These are phyloP conservation scores for Yamadazyma buinensis DNA, from an alignment of 1,139 yeast genomes.

Conservation along the genomic window DNA sequence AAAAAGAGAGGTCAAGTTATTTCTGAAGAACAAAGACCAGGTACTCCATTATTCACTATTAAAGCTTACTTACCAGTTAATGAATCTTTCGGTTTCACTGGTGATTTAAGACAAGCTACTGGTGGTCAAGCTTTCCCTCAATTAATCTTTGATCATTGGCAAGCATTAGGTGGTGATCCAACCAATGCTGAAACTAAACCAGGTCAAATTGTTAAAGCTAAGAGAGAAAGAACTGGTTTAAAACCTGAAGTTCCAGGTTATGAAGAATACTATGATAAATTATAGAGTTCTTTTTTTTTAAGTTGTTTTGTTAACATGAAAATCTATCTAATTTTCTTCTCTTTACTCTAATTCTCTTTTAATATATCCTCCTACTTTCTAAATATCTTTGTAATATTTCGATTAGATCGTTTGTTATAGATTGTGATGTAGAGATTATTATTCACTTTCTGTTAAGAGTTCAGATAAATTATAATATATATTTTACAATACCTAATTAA, in stretches of 20 bases:
- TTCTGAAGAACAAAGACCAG: slow-evolving; percentile 99
- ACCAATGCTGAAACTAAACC: slow-evolving; percentile 91
- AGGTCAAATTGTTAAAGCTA: slow-evolving; percentile 83
- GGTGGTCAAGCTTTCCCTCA: slow-evolving; percentile 99
- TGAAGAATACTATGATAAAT: slow-evolving; percentile 99
- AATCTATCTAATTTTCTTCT: slow-evolving; percentile 5
- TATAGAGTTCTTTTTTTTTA: slow-evolving; percentile 48
- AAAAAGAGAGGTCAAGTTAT: slow-evolving; percentile 99
- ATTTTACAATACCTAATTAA: too few relatives aligned
- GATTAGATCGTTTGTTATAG: too few relatives aligned
- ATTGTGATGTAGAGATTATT: too few relatives aligned
- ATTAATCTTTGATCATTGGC: slow-evolving; percentile 99
- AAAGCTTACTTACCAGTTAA: slow-evolving; percentile 99
- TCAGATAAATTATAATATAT: too few relatives aligned
- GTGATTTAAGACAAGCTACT: slow-evolving; percentile 99
- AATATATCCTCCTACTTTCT: background rate
- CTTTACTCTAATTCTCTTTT: too few relatives aligned
- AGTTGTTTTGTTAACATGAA: slow-evolving; percentile 11
- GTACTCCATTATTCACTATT: slow-evolving; percentile 98
- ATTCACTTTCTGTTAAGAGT: too few relatives aligned
- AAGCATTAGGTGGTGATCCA: slow-evolving; percentile 86
- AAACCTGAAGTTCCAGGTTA: slow-evolving; percentile 98
- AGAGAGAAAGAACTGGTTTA: slow-evolving; percentile 97
- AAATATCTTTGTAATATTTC: too few relatives aligned
- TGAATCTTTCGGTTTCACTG: slow-evolving; percentile 99